These are phyloP conservation scores for Mycena olivaceomarginata DNA, from an alignment of 768 basidiomycete species.

Conservation along the genomic window DNA sequence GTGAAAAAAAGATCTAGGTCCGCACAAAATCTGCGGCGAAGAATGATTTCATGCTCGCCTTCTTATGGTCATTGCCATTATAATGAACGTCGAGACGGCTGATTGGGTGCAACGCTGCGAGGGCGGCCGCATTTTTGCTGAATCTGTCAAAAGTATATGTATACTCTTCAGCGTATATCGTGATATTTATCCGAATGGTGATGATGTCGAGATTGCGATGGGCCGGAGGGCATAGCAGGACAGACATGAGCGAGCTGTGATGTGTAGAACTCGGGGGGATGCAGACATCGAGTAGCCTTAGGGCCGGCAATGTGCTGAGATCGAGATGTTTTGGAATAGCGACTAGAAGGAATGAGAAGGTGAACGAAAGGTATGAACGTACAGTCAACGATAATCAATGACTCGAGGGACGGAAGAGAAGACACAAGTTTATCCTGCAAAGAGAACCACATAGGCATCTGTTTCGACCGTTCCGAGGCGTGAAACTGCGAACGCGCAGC, in stretches of 20 bases:
- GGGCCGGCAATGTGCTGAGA: neutral
- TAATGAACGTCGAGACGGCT: neutral
- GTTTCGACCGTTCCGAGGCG: conserved; percentile 11
- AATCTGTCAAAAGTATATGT: neutral
- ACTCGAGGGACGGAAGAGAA: neutral
- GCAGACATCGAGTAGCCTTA: conserved; percentile 6
- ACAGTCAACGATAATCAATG: conserved; percentile 1
- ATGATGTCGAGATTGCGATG: neutral
- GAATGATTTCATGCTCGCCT: conserved; percentile 3
- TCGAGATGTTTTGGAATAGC: neutral
- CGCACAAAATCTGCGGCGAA: neutral
- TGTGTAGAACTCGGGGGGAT: neutral
- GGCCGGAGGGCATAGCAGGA: neutral
- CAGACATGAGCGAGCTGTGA: neutral
- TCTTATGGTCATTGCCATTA: neutral
- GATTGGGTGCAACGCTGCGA: neutral
- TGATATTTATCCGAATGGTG: conserved; percentile 4
- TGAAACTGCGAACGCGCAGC: neutral
- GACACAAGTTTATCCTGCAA: neutral
- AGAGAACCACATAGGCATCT: neutral
- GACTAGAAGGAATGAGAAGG: neutral
- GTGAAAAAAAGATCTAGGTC: neutral
- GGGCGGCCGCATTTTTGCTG: neutral
- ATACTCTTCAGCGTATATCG: neutral
- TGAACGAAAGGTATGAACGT: neutral